These are phyloP conservation scores for Aphanomyces astaci DNA, from an alignment of 352 stramenopile genomes.

Conservation along the genomic window DNA sequence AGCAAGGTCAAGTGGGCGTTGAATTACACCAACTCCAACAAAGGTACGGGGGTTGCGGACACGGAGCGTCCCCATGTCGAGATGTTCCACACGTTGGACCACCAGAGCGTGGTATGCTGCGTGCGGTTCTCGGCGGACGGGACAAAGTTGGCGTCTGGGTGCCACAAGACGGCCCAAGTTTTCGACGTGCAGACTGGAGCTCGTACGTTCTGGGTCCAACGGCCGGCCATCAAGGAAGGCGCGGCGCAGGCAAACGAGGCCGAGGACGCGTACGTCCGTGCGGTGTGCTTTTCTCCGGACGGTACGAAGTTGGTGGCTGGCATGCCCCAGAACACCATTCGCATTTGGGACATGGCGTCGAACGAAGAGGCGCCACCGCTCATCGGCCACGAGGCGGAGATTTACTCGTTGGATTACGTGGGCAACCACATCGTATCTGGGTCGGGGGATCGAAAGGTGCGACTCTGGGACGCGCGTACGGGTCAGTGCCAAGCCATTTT, in stretches of 20 bases:
- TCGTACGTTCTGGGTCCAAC: constrained; percentile 72
- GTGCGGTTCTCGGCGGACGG: constrained; percentile 78
- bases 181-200: constrained; percentile 81
- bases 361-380: constrained; percentile 78
- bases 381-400: constrained; percentile 78
- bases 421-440: constrained; percentile 83
- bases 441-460: constrained; percentile 73
- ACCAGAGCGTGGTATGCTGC: constrained; percentile 83
- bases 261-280: constrained; percentile 74
- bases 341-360: constrained; percentile 78
- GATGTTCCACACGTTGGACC: constrained; percentile 84
- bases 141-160: constrained; percentile 79
- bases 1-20: constrained; percentile 82
- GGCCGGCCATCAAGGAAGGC: constrained; percentile 32
- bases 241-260: constrained; percentile 48
- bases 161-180: constrained; percentile 80
- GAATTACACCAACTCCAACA: constrained; percentile 66
- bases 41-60: constrained; percentile 53
- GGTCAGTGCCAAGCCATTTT: constrained; percentile 82
- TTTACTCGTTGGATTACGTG: constrained; percentile 82
- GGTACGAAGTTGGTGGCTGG: constrained; percentile 78
- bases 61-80: constrained; percentile 71
- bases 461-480: constrained; percentile 72
- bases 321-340: constrained; percentile 84
- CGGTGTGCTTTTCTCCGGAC: constrained; percentile 78